These are phyloP conservation scores for Hemileccinum hortonii DNA, from an alignment of 1,284 basidiomycete genomes.

Conservation along the genomic window DNA sequence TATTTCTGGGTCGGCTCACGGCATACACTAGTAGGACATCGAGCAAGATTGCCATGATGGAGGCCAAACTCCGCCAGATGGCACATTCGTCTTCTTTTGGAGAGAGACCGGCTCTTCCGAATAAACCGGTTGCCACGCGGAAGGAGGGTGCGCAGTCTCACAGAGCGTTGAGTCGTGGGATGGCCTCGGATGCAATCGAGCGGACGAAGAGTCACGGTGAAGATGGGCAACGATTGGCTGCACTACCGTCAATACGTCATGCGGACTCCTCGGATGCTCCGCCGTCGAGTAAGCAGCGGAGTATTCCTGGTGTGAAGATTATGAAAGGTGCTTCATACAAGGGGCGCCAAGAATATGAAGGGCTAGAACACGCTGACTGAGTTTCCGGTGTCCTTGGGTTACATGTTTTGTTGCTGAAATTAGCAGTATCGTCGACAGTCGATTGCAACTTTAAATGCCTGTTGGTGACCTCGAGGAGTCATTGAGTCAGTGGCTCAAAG, in stretches of 20 bases:
- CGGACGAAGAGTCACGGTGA: conserved; percentile 6
- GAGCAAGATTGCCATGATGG: conserved; percentile 91
- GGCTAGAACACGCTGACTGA: conserved; percentile 5
- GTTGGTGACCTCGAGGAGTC: neutral
- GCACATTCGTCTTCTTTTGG: conserved; percentile 38
- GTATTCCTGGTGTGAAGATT: conserved; percentile 37
- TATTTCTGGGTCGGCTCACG: conserved; percentile 13
- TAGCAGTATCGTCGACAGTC: conserved; percentile 6
- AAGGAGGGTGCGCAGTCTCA: neutral
- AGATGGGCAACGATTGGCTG: neutral
- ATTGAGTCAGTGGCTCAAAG: neutral
- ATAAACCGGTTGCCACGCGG: conserved; percentile 18
- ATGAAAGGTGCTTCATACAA: conserved; percentile 21
- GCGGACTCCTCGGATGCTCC: conserved; percentile 16
- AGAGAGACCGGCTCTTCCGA: conserved; percentile 24
- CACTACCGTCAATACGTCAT: conserved; percentile 5
- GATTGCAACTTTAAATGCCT: neutral
- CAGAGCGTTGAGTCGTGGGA: neutral
- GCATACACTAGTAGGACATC: conserved; percentile 54
- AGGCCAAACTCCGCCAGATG: conserved; percentile 89
- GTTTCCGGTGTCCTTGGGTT: conserved; percentile 3
- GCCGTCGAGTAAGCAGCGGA: conserved; percentile 25
- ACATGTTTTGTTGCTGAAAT: neutral
- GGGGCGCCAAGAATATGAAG: conserved; percentile 12
- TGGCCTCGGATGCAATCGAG: neutral